Conservation (phyloP, 768 basidiomycete species). For the Tephrocybe sp. region DNA sequence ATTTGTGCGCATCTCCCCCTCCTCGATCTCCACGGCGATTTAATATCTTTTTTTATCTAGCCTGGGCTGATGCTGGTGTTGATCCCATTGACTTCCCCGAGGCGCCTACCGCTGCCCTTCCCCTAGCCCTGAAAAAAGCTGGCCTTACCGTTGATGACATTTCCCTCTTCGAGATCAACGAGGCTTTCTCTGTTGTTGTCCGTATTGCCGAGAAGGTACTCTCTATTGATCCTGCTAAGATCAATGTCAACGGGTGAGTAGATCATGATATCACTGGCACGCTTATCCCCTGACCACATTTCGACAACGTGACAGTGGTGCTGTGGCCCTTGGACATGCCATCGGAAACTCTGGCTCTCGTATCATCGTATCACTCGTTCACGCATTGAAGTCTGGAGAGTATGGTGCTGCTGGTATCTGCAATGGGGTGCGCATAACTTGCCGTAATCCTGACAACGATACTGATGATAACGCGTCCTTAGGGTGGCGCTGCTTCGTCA, state of each 20-base stretch:
- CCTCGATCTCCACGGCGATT: conserved; percentile 6
- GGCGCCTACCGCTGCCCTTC: conserved; percentile 90
- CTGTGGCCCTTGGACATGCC: conserved; percentile 93
- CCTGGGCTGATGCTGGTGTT: conserved; percentile 95
- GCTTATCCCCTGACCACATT: conserved; percentile 13
- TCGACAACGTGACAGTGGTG: conserved; percentile 61
- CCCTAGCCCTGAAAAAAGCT: conserved; percentile 83
- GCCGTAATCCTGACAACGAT: neutral
- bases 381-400: conserved; percentile 87
- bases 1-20: conserved; percentile 61
- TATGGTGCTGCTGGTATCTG: conserved; percentile 96
- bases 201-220: conserved; percentile 88
- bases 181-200: conserved; percentile 95
- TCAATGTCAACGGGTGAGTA: conserved; percentile 84
- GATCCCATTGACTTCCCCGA: conserved; percentile 97
- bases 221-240: conserved; percentile 78
- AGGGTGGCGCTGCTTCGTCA: conserved; percentile 93
- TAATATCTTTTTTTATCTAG: conserved; percentile 38
- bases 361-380: conserved; percentile 89
- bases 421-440: conserved; percentile 74
- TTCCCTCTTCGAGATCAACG: conserved; percentile 92
- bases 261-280: conserved; percentile 6
- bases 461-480: conserved; percentile 12
- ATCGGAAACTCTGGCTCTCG: conserved; percentile 95
- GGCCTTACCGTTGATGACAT: conserved; percentile 83